These are phyloP conservation scores for Cyathus striatus DNA, from an alignment of 768 basidiomycete species.

Conservation along the genomic window DNA sequence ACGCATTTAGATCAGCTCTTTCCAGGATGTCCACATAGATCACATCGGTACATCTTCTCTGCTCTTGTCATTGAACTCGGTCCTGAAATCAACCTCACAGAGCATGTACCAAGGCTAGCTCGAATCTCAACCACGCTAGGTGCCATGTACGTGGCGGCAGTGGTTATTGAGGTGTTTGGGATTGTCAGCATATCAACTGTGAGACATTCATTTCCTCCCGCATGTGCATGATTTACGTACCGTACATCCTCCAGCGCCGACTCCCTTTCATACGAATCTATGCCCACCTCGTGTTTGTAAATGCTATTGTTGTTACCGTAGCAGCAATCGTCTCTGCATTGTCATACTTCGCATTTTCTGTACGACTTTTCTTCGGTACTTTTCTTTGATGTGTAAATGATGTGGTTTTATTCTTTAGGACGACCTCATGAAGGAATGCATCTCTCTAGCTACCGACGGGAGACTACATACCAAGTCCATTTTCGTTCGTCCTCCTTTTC, in stretches of 20 bases:
- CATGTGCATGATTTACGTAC: slow-evolving; percentile 1
- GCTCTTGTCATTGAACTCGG: background rate
- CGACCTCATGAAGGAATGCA: slow-evolving; percentile 31
- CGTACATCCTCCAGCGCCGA: slow-evolving; percentile 15
- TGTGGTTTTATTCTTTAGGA: slow-evolving; percentile 15
- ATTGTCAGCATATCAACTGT: slow-evolving; percentile 23
- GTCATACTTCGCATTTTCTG: slow-evolving; percentile 33
- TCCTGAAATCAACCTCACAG: slow-evolving; percentile 3
- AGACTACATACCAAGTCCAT: slow-evolving; percentile 28
- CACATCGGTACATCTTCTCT: slow-evolving; percentile 13
- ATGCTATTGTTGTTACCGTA: slow-evolving; percentile 27
- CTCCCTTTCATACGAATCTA: slow-evolving; percentile 20
- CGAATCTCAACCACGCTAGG: slow-evolving; percentile 31
- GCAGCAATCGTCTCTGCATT: slow-evolving; percentile 29
- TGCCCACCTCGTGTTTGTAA: slow-evolving; percentile 26
- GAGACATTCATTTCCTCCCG: slow-evolving; percentile 3
- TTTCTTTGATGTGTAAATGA: background rate
- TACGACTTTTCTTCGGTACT: slow-evolving; percentile 12
- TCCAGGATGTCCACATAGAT: slow-evolving; percentile 29
- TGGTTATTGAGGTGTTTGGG: slow-evolving; percentile 24
- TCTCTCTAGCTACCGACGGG: slow-evolving; percentile 25
- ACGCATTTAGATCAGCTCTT: slow-evolving; percentile 22
- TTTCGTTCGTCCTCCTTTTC: slow-evolving; percentile 29
- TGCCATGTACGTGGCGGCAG: slow-evolving; percentile 28
- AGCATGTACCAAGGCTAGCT: slow-evolving; percentile 21